A percentile compares a stretch with the other conserved stretches of the same genome.
Conservation (phyloP, 768 basidiomycete species). For the Cystofilobasidium capitatum region DNA sequence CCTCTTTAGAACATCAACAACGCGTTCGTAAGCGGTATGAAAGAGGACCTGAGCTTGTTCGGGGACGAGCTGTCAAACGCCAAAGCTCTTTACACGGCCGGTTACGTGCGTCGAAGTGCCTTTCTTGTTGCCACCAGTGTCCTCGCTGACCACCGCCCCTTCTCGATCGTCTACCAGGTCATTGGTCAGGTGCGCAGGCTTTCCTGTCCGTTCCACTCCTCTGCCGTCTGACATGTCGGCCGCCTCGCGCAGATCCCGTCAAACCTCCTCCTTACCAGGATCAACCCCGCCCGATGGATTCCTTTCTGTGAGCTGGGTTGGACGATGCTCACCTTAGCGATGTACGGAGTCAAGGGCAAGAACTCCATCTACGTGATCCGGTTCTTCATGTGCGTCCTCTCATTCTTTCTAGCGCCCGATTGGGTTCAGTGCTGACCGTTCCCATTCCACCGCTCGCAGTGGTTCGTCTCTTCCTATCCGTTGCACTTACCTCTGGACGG, state of each 20-base stretch:
- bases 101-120: constrained; percentile 6
- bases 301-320: constrained; percentile 29
- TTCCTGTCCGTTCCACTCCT: too few relatives aligned
- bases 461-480: too few relatives aligned
- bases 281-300: constrained; percentile 25
- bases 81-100: constrained; percentile 29
- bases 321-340: constrained; percentile 29
- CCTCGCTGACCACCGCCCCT: background rate
- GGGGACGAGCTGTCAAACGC: constrained; percentile 31
- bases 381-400: too few relatives aligned
- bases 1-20: constrained; percentile 1
- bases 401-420: too few relatives aligned
- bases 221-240: too few relatives aligned
- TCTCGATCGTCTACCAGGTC: constrained; percentile 12
- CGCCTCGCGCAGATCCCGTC: constrained; percentile 26
- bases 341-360: too few relatives aligned
- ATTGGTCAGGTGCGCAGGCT: too few relatives aligned
- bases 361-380: too few relatives aligned
- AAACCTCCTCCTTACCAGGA: constrained; percentile 27
- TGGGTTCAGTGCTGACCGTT: too few relatives aligned
- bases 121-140: background rate
- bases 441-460: too few relatives aligned
- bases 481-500: too few relatives aligned
- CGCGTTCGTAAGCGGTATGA: constrained; percentile 31
- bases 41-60: constrained; percentile 30